A percentile compares a stretch with the other conserved stretches of the same genome.
These are phyloP conservation scores for Trametes polyzona DNA, from an alignment of 1,284 basidiomycete genomes.

Conservation along the genomic window DNA sequence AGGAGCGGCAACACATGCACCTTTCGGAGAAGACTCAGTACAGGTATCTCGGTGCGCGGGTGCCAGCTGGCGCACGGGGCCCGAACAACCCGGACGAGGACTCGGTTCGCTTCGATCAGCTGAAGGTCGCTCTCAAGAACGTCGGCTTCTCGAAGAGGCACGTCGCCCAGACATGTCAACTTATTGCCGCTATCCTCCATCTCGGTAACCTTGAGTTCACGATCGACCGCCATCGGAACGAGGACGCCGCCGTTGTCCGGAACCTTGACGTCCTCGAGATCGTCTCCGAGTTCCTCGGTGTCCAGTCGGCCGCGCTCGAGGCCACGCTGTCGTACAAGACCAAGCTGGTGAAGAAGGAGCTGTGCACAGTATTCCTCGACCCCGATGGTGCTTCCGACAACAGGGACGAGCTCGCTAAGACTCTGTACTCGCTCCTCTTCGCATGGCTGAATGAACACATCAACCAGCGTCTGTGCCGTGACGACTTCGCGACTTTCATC, in stretches of 20 bases:
- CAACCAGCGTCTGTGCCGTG: slow-evolving; percentile 91
- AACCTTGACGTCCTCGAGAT: slow-evolving; percentile 81
- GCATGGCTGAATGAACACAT: slow-evolving; percentile 97
- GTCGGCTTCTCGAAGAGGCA: slow-evolving; percentile 92
- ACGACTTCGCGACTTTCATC: slow-evolving; percentile 91
- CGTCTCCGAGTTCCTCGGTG: slow-evolving; percentile 91
- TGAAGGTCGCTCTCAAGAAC: slow-evolving; percentile 92
- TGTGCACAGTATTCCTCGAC: slow-evolving; percentile 96
- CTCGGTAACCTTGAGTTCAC: slow-evolving; percentile 95
- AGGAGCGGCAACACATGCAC: slow-evolving; percentile 88
- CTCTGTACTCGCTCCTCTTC: slow-evolving; percentile 93
- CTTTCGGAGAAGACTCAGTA: slow-evolving; percentile 80
- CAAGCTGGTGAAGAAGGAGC: slow-evolving; percentile 89
- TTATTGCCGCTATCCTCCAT: slow-evolving; percentile 93
- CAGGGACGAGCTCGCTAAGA: slow-evolving; percentile 91
- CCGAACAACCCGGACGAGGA: slow-evolving; percentile 67
- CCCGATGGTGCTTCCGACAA: slow-evolving; percentile 92
- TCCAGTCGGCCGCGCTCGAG: slow-evolving; percentile 77
- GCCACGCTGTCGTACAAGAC: slow-evolving; percentile 91
- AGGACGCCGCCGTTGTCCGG: slow-evolving; percentile 86
- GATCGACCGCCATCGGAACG: slow-evolving; percentile 80
- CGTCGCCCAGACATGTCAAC: slow-evolving; percentile 93
- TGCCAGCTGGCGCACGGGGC: slow-evolving; percentile 36
- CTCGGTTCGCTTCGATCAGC: slow-evolving; percentile 83
- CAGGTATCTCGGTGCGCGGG: slow-evolving; percentile 81